Evolutionary conservation across 805 yeast species (phyloP), one percentile per base, ranked within the genome.

Genomic region (Metschnikowia similis): DNA sequence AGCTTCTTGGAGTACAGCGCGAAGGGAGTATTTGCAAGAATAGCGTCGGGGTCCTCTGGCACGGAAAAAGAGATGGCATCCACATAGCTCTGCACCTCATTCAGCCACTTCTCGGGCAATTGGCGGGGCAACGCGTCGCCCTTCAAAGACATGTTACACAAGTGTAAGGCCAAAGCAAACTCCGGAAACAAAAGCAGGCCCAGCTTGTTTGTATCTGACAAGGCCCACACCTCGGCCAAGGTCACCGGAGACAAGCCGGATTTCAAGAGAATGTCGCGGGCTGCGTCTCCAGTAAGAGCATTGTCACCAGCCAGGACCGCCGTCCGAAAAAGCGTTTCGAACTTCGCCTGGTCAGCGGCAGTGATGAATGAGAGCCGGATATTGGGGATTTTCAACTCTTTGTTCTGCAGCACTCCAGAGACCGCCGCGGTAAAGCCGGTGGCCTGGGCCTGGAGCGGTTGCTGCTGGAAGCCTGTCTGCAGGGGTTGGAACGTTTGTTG

Each of bases 181-280:
- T 92, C 97, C 2, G 98, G 98, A 64, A 91, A 92, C 58, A 92
- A 70, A 53, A 92, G 78, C 48, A 82, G 77, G 1, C 98, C 98
- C 7, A 94, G 84, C 60, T 82, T 85, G 58, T 84, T 87, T 2
- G 96, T 85, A 63, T 92, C 98, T n/a, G 96, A 80, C 50, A 92
- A 72, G 26, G 86, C 83, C 98, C 98, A 92, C 53, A 92, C 86
- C 58, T 82, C 89, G 2, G 92, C 92, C 58, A 92, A 75, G 39
- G 84, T 81, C 27, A 80, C 75, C 2, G 96, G 89, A 38, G 81
- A 74, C 48, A 92, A 74, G 6, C 89, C 88, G 0, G 97, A 90
- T 57, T 87, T 81, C 71, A 89, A 73, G 58, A 92, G 74, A 52
- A 92, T 84, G 53, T 82, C 84, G 57, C 91, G 82, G 13, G 96